These are phyloP conservation scores for Senna siamea DNA, from an alignment of 306 rosid genomes.

Conservation along the genomic window DNA sequence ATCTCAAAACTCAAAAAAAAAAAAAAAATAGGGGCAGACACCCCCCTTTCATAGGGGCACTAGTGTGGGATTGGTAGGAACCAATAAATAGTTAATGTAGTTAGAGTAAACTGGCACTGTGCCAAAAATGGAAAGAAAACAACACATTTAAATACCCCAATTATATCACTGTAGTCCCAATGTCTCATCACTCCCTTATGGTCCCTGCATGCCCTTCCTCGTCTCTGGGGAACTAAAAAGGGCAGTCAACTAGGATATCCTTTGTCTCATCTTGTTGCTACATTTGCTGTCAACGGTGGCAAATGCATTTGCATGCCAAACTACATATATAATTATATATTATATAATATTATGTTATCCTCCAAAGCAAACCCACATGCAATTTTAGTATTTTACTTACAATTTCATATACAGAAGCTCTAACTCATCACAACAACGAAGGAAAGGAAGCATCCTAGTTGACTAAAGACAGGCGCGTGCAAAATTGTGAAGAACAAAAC, in stretches of 20 bases:
- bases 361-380: too few species aligned
- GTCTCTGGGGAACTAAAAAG: slow-evolving; percentile 36
- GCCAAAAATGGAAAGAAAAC: slow-evolving; percentile 44
- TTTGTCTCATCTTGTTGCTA: slow-evolving; percentile 38
- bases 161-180: neutral
- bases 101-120: slow-evolving; percentile 36
- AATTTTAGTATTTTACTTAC: too few species aligned
- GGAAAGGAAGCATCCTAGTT: neutral
- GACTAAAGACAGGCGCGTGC: slow-evolving; percentile 1
- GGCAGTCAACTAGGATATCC: slow-evolving; percentile 24
- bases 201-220: slow-evolving; percentile 25
- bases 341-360: too few species aligned
- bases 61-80: slow-evolving; percentile 32
- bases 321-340: neutral
- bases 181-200: neutral
- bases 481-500: neutral
- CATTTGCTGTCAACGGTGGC: slow-evolving; percentile 35
- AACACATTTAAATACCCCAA: slow-evolving; percentile 22
- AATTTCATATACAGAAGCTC: too few species aligned
- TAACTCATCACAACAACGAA: too few species aligned
- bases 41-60: too few species aligned
- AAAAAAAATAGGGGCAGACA: too few species aligned
- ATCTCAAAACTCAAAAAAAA: slow-evolving; percentile 38
- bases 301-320: neutral
- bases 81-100: slow-evolving; percentile 42